These are phyloP conservation scores for Candida silvatica DNA, from an alignment of 805 yeast genomes.

Conservation along the genomic window DNA sequence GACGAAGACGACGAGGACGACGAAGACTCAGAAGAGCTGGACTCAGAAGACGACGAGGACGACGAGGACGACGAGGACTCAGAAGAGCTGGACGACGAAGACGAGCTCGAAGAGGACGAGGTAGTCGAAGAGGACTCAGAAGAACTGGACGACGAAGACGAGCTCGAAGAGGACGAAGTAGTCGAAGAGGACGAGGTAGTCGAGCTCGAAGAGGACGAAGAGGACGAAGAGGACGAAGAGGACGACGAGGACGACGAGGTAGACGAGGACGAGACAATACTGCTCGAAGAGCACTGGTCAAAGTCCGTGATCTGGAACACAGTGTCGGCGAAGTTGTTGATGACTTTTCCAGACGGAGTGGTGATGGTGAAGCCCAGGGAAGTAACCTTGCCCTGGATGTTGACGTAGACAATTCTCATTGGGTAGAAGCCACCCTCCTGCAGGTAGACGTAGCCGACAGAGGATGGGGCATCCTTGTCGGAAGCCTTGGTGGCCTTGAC, in stretches of 20 bases:
- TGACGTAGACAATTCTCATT: conserved; percentile 12
- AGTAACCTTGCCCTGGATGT: background rate
- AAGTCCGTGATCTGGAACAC: background rate
- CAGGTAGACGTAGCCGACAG: conserved; percentile 6
- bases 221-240: background rate
- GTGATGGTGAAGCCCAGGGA: background rate
- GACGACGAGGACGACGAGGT: background rate
- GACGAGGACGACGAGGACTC: background rate
- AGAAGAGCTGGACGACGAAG: background rate
- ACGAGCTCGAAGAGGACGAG: background rate
- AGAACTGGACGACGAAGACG: background rate
- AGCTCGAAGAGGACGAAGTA: background rate
- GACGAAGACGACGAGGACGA: background rate
- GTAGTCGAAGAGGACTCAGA: background rate
- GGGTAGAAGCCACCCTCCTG: conserved; percentile 11
- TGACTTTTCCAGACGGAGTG: background rate
- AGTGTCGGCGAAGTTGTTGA: background rate
- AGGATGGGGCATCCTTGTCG: conserved; percentile 3
- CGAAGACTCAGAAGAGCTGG: background rate
- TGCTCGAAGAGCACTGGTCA: background rate
- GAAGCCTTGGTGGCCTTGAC: conserved; percentile 8
- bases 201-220: background rate
- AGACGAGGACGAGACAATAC: background rate
- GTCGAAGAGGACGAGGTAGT: background rate
- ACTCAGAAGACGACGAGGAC: background rate